Evolutionary conservation across 805 yeast genomes (phyloP), one percentile per base, ranked within the genome.

Genomic region (Yarrowia deformans): DNA sequence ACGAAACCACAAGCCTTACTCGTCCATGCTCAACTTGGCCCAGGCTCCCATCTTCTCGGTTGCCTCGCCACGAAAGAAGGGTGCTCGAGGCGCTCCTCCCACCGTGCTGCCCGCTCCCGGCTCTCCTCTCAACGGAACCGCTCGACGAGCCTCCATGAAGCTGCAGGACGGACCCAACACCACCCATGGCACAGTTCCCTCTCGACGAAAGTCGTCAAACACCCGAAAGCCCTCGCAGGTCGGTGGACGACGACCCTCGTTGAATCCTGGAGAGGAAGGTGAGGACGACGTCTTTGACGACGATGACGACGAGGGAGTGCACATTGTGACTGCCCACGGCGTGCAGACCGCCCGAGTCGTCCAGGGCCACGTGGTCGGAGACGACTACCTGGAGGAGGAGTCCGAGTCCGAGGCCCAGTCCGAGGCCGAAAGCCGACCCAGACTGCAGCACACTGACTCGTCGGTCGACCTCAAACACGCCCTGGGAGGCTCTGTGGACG

Each of bases 361-460:
- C 63, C 89, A 93, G 77, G 99, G 99, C 67, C 99, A 96, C 76
- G 98, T 95, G 74, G 96, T 95, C 29, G 95, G 90, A 74, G 97
- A 93, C 78, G 92, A 88, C 73, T 88, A 86, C 73, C 83, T 82
- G 18, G 77, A 78, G 35, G 76, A 77, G 32, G 79, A 79, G 52
- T 74, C 74, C 8, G 68, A 63, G 56, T 63, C 68, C n/a, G 74
- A 75, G 23, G 79, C 76, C 39, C 18, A 18, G 29, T 52, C 63
- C 9, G 60, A 50, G 40, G 56, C 68, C 35, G 55, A 48, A 3
- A 19, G 7, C 39, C 49, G 50, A 10, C 61, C 69, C 34, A 42
- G 43, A 6, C 60, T 66, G 43, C 49, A 40, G n/a, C 69, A 66
- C 52, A 54, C 60, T 0, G 69, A 56, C 37, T 72, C 76, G 32